Conservation (phyloP, 192 early-diverging fungal species). For the Paraglomus occultum region DNA sequence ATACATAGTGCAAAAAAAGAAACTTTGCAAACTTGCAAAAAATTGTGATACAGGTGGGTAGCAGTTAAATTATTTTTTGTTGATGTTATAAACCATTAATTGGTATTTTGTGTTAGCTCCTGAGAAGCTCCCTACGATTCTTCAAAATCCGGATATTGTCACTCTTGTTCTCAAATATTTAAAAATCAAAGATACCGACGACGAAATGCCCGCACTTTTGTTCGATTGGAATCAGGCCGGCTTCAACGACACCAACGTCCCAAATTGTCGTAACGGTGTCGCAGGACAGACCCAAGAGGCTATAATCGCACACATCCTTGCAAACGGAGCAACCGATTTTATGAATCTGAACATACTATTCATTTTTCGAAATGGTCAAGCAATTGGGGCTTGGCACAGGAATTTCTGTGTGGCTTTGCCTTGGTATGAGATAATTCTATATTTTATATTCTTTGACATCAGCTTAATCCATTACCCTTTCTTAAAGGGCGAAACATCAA, state of each 20-base stretch:
- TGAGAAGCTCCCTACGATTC: conserved; percentile 9
- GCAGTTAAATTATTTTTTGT: neutral
- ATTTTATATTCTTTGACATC: conserved; percentile 17
- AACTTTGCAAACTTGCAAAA: neutral
- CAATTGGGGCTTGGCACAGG: neutral
- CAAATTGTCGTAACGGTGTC: conserved; percentile 8
- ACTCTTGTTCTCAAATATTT: conserved; percentile 6
- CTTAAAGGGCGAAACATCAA: neutral
- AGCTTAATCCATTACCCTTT: conserved; percentile 12
- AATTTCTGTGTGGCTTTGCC: neutral
- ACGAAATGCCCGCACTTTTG: neutral
- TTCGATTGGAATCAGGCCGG: conserved; percentile 2
- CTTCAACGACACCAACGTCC: neutral
- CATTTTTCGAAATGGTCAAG: neutral
- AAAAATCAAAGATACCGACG: neutral
- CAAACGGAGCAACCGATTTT: conserved; percentile 1
- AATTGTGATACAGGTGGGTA: neutral
- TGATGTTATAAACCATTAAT: conserved; percentile 8
- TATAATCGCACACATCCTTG: neutral
- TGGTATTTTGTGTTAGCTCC: conserved; percentile 12
- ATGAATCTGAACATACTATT: neutral
- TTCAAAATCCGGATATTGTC: neutral
- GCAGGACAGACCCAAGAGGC: neutral
- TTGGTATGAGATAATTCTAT: conserved; percentile 5
- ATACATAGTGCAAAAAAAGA: neutral